These are phyloP conservation scores for Immersiella caudata DNA, from an alignment of 495 filamentous ascomycete genomes.

Conservation along the genomic window DNA sequence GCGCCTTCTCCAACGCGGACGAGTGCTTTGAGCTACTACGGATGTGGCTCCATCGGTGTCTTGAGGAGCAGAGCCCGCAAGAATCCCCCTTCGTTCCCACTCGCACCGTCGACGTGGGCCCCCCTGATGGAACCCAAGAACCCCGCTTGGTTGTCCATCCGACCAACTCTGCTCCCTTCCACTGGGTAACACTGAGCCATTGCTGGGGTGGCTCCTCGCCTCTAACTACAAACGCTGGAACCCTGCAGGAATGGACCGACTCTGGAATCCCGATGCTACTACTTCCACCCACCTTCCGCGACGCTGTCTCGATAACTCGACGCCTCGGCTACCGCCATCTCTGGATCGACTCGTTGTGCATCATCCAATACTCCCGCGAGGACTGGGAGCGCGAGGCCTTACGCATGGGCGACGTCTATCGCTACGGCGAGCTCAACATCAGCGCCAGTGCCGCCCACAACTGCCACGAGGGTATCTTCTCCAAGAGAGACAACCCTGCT, in stretches of 20 bases:
- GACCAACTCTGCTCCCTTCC: background rate
- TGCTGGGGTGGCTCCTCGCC: constrained; percentile 8
- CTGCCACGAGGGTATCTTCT: constrained; percentile 13
- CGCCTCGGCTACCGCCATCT: constrained; percentile 31
- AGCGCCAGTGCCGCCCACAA: constrained; percentile 30
- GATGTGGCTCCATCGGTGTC: constrained; percentile 9
- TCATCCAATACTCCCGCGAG: constrained; percentile 8
- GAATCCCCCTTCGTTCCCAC: background rate
- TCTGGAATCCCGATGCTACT: background rate
- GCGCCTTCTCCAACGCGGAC: constrained; percentile 11
- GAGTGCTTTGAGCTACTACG: constrained; percentile 5
- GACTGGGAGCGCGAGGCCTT: constrained; percentile 40
- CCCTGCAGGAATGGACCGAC: background rate
- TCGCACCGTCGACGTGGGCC: constrained; percentile 5
- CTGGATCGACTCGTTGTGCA: constrained; percentile 21
- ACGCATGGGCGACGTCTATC: constrained; percentile 43
- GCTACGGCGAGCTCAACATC: constrained; percentile 33
- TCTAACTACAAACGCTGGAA: background rate
- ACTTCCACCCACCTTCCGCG: constrained; percentile 4
- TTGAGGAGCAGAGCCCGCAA: background rate
- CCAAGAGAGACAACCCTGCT: background rate
- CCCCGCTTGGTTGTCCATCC: constrained; percentile 1
- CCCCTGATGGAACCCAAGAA: background rate
- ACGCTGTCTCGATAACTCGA: constrained; percentile 10
- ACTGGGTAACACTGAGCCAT: constrained; percentile 6